phyloP scores from a whole-genome alignment of 371 early-diverging fungal species.

The Vairimorpha ceranae region DNA sequence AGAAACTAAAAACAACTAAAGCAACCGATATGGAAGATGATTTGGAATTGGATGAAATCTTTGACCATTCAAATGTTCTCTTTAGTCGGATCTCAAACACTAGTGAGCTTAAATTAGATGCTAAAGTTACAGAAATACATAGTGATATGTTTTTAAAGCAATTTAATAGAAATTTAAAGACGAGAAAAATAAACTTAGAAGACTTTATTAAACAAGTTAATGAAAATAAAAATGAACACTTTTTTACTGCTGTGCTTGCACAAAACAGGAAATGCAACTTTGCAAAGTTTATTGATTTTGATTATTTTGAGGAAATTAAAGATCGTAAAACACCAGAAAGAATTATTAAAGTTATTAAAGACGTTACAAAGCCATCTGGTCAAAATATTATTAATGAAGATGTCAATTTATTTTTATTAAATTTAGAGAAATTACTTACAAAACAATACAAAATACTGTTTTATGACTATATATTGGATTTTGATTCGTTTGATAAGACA shows the following conservation, averaged over 20 bases:
- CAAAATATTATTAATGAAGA: conserved; percentile 21
- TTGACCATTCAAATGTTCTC: conserved; percentile 44
- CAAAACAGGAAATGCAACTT: not conserved
- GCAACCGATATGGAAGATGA: conserved; percentile 33
- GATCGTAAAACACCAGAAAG: conserved; percentile 8
- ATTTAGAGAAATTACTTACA: conserved; percentile 36
- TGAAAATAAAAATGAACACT: not conserved
- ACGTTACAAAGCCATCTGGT: conserved; percentile 1
- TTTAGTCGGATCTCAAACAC: conserved; percentile 41
- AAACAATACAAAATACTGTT: conserved; percentile 38
- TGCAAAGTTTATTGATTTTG: conserved; percentile 5
- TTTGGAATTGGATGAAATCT: conserved; percentile 25
- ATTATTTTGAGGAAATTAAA: not conserved
- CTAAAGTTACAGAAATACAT: conserved; percentile 42
- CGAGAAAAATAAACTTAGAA: conserved; percentile 9
- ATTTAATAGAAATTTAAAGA: conserved; percentile 37
- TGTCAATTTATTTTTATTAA: conserved; percentile 24
- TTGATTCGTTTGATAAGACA: conserved; percentile 56
- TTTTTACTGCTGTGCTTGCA: not conserved
- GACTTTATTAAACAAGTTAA: conserved; percentile 25
- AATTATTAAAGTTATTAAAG: conserved; percentile 17
- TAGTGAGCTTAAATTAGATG: conserved; percentile 53
- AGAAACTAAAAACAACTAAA: conserved; percentile 37
- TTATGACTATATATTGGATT: conserved; percentile 48
- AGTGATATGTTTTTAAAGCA: conserved; percentile 22